Evolutionary conservation across 2,329 filamentous ascomycete species (phyloP).

Genomic region (Penicillium frequentans): DNA sequence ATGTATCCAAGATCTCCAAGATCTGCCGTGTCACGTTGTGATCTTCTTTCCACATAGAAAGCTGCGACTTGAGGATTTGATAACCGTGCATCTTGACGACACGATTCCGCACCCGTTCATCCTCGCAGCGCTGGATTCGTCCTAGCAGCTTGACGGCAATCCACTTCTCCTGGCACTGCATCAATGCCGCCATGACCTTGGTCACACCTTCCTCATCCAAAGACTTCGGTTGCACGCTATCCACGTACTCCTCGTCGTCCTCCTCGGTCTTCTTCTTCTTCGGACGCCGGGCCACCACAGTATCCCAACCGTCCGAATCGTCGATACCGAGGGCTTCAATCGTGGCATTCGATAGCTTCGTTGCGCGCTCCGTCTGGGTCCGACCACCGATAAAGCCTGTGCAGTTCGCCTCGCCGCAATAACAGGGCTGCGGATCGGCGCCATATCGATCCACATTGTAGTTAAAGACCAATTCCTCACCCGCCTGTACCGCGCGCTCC

Average conservation of each 20-base stretch:
- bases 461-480: conserved; percentile 97
- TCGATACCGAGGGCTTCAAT: conserved; percentile 97
- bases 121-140: conserved; percentile 82
- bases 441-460: conserved; percentile 99
- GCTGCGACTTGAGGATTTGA: conserved; percentile 83
- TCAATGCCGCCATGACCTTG: conserved; percentile 93
- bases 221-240: conserved; percentile 75
- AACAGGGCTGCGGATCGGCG: conserved; percentile 93
- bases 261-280: conserved; percentile 89
- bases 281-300: conserved; percentile 81
- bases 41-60: conserved; percentile 85
- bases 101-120: conserved; percentile 81
- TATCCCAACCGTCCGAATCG: conserved; percentile 89
- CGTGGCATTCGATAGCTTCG: conserved; percentile 82
- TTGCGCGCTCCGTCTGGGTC: conserved; percentile 93
- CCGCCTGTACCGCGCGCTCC: conserved; percentile 76
- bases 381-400: conserved; percentile 96
- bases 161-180: conserved; percentile 99
- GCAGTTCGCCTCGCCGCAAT: conserved; percentile 92
- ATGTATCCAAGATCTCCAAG: conserved; percentile 81
- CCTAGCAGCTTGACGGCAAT: conserved; percentile 92
- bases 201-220: conserved; percentile 81
- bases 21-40: conserved; percentile 86
- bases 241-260: conserved; percentile 94
- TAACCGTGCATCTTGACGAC: conserved; percentile 98